Evolutionary conservation across 192 early-diverging fungal species (phyloP).

Genomic region (Coemansia asiatica): DNA sequence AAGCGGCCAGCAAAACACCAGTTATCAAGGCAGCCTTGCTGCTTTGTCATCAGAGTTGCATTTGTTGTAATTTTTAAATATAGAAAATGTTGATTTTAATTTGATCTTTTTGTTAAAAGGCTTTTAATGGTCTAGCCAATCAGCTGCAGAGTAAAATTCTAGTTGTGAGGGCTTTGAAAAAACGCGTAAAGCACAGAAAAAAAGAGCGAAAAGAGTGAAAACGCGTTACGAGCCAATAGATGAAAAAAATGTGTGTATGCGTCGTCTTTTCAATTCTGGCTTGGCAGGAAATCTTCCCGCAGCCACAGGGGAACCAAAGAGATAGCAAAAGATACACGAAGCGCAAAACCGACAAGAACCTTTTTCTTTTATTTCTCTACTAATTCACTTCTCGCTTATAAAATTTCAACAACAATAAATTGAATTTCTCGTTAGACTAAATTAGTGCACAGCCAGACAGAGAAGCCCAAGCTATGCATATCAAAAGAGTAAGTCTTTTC

Average conservation of each 20-base stretch:
- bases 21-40: too few relatives aligned
- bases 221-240: background rate
- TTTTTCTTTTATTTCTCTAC: too few relatives aligned
- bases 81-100: background rate
- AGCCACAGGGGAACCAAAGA: background rate
- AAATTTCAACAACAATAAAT: background rate
- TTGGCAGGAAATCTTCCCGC: background rate
- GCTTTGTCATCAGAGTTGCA: conserved; percentile 33
- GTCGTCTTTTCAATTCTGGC: background rate
- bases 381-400: too few relatives aligned
- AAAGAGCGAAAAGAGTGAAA: background rate
- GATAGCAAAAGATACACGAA: too few relatives aligned
- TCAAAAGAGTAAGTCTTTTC: conserved; percentile 39
- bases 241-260: background rate
- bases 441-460: background rate
- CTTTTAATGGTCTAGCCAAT: conserved; percentile 7
- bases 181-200: background rate
- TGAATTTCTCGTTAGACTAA: background rate
- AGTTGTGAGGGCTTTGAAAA: too few relatives aligned
- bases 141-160: background rate
- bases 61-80: conserved; percentile 25
- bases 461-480: conserved; percentile 30
- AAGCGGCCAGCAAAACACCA: too few relatives aligned
- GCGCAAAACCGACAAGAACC: too few relatives aligned
- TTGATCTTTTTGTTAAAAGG: background rate